Evolutionary conservation across 2,329 filamentous ascomycete species (phyloP).

Genomic region (Pyrenophora tritici-repentis): DNA sequence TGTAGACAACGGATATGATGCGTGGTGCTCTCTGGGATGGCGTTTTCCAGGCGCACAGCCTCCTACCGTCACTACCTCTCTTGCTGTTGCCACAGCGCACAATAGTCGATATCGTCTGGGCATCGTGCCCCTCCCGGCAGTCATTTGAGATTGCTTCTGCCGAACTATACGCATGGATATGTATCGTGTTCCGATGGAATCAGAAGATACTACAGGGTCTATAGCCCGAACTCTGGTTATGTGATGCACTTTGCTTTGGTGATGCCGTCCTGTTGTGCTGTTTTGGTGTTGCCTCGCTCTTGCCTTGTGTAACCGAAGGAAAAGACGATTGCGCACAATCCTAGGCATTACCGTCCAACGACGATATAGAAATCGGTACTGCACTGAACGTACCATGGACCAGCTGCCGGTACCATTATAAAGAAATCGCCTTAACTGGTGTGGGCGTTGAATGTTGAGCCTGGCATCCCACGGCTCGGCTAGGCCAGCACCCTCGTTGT

Average conservation of each 20-base stretch:
- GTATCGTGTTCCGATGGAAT: no score
- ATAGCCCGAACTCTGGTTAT: no score
- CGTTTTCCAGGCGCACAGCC: conserved; percentile 17
- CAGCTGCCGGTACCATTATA: background rate
- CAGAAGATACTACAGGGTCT: no score
- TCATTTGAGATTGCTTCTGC: no score
- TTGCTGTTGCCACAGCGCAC: background rate
- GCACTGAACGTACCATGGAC: background rate
- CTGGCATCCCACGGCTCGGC: conserved; percentile 14
- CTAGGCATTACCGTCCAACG: background rate
- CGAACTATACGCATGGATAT: no score
- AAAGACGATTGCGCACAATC: background rate
- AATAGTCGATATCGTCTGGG: no score
- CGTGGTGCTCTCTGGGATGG: background rate
- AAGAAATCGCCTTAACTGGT: background rate
- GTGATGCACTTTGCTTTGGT: no score
- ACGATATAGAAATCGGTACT: background rate
- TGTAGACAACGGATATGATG: background rate
- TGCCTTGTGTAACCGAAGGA: conserved; percentile 10
- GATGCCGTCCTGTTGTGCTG: conserved; percentile 8
- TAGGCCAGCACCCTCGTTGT: conserved; percentile 18
- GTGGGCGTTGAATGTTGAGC: conserved; percentile 11
- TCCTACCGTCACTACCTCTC: background rate
- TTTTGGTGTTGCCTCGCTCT: conserved; percentile 11
- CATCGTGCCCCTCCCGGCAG: no score